Evolutionary conservation across 2,329 filamentous ascomycete genomes (phyloP).

Genomic region (Trichophyton rubrum): DNA sequence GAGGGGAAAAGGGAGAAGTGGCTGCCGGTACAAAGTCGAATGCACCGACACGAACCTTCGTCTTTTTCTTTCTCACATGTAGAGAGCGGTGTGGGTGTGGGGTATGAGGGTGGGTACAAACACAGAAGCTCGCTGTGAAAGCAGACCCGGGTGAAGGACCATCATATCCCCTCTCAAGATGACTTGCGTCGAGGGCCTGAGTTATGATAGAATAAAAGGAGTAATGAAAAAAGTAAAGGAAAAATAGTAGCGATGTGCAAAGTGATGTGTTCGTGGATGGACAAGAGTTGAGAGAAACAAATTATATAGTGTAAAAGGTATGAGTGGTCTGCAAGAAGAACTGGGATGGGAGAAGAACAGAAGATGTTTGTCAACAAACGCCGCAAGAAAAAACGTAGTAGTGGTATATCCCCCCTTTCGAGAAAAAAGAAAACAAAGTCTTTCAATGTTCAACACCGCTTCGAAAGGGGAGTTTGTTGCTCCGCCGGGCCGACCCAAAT

Average conservation of each 20-base stretch:
- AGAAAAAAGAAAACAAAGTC: not conserved
- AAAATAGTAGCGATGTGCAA: not conserved
- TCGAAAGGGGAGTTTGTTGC: not conserved
- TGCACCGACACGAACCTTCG: not conserved
- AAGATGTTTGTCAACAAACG: slow-evolving; percentile 4
- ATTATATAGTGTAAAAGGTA: not conserved
- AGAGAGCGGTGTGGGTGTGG: not conserved
- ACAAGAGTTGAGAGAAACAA: not conserved
- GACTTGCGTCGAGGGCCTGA: not conserved
- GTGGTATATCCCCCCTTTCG: not conserved
- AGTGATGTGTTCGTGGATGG: not conserved
- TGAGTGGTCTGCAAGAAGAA: not conserved
- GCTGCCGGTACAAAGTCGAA: not conserved
- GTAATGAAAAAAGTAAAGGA: not conserved
- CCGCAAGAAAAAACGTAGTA: not conserved
- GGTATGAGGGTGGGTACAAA: no score
- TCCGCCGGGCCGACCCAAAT: slow-evolving; percentile 2
- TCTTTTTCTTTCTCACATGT: slow-evolving; percentile 1
- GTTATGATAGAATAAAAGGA: not conserved
- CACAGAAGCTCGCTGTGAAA: not conserved
- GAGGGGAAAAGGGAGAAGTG: not conserved
- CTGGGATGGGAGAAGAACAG: not conserved
- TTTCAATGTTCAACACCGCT: slow-evolving; percentile 4
- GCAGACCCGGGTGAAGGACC: not conserved
- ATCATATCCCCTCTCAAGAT: slow-evolving; percentile 1